A percentile compares a stretch with the other conserved stretches of the same genome.
These are phyloP conservation scores for Dendrocalamus latiflorus DNA, from an alignment of 202 grass and related monocot genomes.

Conservation along the genomic window DNA sequence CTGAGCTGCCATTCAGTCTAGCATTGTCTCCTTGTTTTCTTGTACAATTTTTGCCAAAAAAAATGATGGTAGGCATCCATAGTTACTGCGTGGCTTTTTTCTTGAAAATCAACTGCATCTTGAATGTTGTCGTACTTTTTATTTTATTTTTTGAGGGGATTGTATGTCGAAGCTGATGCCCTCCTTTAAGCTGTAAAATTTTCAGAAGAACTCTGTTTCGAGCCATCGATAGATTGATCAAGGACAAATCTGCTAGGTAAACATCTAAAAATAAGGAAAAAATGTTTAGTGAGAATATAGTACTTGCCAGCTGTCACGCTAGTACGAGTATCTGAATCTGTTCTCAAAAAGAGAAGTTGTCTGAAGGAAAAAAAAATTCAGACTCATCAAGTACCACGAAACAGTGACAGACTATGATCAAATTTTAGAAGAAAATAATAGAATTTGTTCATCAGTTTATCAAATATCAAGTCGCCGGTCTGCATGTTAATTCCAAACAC, in stretches of 20 bases:
- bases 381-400: too few species aligned
- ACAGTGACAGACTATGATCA: too few species aligned
- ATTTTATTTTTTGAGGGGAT: neutral
- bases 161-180: neutral
- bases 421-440: too few species aligned
- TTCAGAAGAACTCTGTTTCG: neutral
- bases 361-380: neutral
- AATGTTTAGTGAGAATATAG: too few species aligned
- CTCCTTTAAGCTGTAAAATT: neutral
- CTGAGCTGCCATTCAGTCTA: neutral
- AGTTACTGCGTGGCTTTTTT: neutral
- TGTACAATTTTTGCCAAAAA: neutral
- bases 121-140: neutral
- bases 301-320: neutral
- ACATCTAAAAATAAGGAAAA: neutral
- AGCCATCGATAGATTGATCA: neutral
- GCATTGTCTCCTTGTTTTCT: neutral
- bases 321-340: neutral
- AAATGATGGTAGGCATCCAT: neutral
- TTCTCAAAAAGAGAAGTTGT: neutral
- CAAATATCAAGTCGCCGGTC: too few species aligned
- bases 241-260: neutral
- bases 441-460: too few species aligned
- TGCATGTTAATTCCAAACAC: too few species aligned
- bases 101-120: neutral